Evolutionary conservation across 495 filamentous ascomycete species (phyloP).

Genomic region (Mycothermus thermophilus): DNA sequence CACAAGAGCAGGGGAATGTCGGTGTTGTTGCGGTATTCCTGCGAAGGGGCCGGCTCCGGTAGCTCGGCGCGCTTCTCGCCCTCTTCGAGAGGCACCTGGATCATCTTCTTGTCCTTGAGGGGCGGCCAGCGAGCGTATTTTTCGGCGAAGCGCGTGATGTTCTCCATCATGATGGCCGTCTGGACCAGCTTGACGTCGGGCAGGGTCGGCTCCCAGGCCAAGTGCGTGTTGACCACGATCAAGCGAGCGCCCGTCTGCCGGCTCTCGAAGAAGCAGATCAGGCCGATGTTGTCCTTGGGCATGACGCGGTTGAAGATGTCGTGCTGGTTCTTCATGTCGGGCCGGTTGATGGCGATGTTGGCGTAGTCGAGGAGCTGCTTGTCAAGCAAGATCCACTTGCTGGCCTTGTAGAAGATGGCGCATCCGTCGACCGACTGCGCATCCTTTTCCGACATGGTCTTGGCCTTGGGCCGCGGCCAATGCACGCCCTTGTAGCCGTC

Average conservation of each 20-base stretch:
- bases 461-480: constrained; percentile 71
- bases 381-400: constrained; percentile 83
- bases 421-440: constrained; percentile 83
- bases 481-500: constrained; percentile 86
- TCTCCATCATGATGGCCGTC: constrained; percentile 85
- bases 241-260: constrained; percentile 70
- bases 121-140: constrained; percentile 63
- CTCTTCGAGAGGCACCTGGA: constrained; percentile 45
- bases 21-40: constrained; percentile 67
- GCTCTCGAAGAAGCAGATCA: constrained; percentile 84
- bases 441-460: constrained; percentile 82
- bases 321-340: constrained; percentile 87
- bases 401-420: constrained; percentile 87
- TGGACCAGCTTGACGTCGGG: constrained; percentile 92
- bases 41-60: constrained; percentile 37
- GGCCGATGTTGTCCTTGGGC: constrained; percentile 91
- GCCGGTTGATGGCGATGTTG: constrained; percentile 79
- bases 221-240: constrained; percentile 84
- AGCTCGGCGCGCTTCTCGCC: constrained; percentile 19
- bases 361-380: constrained; percentile 87
- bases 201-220: constrained; percentile 83
- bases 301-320: constrained; percentile 97
- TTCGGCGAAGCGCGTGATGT: constrained; percentile 68
- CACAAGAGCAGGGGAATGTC: constrained; percentile 87
- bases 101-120: constrained; percentile 64